phyloP scores from a whole-genome alignment of 495 filamentous ascomycete species.

The Podospora comata region DNA sequence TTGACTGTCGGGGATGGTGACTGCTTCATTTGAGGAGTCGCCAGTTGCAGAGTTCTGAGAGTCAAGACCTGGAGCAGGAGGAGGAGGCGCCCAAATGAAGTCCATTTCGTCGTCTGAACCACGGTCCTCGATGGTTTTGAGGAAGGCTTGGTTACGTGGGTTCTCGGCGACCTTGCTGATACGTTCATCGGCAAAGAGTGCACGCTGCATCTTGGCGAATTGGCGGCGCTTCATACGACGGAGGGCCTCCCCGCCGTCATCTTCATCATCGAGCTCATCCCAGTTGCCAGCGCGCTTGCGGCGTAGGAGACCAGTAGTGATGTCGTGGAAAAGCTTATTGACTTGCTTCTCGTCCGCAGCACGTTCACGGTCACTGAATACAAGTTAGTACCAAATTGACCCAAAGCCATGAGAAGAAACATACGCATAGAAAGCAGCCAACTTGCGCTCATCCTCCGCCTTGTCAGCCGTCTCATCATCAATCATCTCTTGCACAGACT shows the following conservation, averaged over 20 bases:
- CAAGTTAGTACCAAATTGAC: conserved; percentile 15
- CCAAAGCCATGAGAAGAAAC: conserved; percentile 32
- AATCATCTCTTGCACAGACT: conserved; percentile 75
- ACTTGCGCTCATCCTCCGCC: conserved; percentile 67
- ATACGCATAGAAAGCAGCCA: conserved; percentile 88
- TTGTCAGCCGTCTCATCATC: conserved; percentile 70
- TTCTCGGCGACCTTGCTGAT: conserved; percentile 87
- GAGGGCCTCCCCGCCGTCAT: conserved; percentile 74
- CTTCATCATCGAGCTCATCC: conserved; percentile 80
- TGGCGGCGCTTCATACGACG: conserved; percentile 79
- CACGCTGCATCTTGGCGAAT: conserved; percentile 87
- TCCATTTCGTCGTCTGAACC: conserved; percentile 76
- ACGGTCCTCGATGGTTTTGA: conserved; percentile 81
- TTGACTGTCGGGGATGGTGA: conserved; percentile 47
- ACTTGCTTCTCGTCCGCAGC: conserved; percentile 76
- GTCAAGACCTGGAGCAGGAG: conserved; percentile 21
- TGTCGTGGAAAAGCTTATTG: conserved; percentile 84
- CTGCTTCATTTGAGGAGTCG: conserved; percentile 20
- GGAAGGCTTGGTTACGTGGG: conserved; percentile 85
- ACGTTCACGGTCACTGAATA: conserved; percentile 60
- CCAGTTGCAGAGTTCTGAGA: conserved; percentile 37
- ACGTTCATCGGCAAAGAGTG: conserved; percentile 84
- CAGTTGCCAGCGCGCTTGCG: conserved; percentile 71
- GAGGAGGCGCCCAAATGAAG: conserved; percentile 59
- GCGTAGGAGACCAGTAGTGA: conserved; percentile 80